A percentile compares a stretch with the other conserved stretches of the same genome.
phyloP scores from a whole-genome alignment of 805 yeast genomes.

The Saccharomyces kudriavzevii region DNA sequence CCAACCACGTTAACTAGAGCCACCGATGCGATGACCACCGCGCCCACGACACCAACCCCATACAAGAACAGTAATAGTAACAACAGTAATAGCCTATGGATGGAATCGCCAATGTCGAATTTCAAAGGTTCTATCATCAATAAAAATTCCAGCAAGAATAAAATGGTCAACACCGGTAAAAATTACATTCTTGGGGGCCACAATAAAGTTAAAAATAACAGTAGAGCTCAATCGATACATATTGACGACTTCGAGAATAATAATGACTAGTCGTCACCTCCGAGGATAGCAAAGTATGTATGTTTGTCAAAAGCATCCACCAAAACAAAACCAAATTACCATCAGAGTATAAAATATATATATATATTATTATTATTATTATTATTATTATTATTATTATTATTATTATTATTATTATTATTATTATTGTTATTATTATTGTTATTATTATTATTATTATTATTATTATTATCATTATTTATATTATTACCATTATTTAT shows the following conservation, averaged over 20 bases:
- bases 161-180: constrained; percentile 28
- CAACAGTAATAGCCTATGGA: constrained; percentile 11
- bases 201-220: constrained; percentile 22
- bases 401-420: no score
- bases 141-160: constrained; percentile 9
- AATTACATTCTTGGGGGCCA: constrained; percentile 30
- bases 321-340: not conserved
- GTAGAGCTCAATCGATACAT: constrained; percentile 30
- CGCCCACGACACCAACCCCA: not conserved
- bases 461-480: not conserved
- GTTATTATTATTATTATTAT: no score
- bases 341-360: not conserved
- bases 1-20: not conserved
- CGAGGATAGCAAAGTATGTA: not conserved
- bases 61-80: not conserved
- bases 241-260: constrained; percentile 24
- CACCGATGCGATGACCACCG: not conserved
- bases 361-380: no score
- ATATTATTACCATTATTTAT: not conserved
- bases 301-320: not conserved
- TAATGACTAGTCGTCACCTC: not conserved
- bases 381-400: no score
- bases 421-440: no score
- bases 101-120: constrained; percentile 9
- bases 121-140: not conserved